These are phyloP conservation scores for Pseudozyma sp. DNA, from an alignment of 1,284 basidiomycete genomes.

Conservation along the genomic window DNA sequence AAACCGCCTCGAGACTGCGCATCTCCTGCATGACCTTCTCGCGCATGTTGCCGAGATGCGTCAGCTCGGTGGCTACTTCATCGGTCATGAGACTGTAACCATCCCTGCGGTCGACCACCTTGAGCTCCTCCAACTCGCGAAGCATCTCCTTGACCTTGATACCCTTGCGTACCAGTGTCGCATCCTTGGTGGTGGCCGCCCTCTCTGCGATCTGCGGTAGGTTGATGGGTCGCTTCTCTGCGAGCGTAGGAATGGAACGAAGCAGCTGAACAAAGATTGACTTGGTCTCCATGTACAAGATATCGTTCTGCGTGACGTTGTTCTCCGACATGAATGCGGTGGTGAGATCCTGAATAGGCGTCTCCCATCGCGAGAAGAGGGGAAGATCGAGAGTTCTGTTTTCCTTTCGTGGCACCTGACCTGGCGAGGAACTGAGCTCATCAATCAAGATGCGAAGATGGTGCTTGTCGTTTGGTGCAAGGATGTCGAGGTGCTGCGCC, in stretches of 20 bases:
- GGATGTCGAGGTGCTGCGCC: constrained; percentile 90
- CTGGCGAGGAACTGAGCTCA: constrained; percentile 90
- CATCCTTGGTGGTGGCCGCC: constrained; percentile 96
- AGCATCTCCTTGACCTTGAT: constrained; percentile 99
- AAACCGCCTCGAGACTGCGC: constrained; percentile 90
- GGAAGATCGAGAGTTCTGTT: constrained; percentile 92
- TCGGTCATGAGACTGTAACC: constrained; percentile 95
- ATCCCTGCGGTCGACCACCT: constrained; percentile 84
- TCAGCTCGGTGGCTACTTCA: constrained; percentile 93
- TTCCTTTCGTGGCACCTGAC: constrained; percentile 96
- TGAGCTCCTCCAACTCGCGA: constrained; percentile 90
- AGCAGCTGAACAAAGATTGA: constrained; percentile 98
- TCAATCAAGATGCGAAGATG: constrained; percentile 95
- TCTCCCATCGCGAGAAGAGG: constrained; percentile 98
- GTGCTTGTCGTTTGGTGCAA: constrained; percentile 96
- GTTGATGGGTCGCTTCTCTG: constrained; percentile 88
- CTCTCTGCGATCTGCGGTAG: constrained; percentile 89
- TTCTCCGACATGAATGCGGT: constrained; percentile 90
- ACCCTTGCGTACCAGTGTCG: constrained; percentile 90
- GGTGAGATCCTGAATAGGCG: constrained; percentile 95
- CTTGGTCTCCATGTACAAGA: constrained; percentile 99
- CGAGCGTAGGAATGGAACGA: constrained; percentile 84
- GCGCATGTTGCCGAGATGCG: constrained; percentile 92
- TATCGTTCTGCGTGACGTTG: constrained; percentile 95
- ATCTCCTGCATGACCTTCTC: constrained; percentile 96